Conservation (phyloP, 225 moss, liverwort and hornwort genomes). For the Rhytidiadelphus loreus region DNA sequence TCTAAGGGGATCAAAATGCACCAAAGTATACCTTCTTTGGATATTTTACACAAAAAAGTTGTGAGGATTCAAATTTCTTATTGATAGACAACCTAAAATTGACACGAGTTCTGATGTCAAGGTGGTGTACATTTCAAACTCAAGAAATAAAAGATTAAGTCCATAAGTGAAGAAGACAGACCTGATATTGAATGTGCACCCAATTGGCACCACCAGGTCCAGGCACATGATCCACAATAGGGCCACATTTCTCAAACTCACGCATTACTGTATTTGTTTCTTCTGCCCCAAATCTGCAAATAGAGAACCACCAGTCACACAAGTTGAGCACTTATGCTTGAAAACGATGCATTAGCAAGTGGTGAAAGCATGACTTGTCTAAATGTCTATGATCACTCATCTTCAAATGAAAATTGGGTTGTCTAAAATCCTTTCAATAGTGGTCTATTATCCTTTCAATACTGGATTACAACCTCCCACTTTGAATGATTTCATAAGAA, state of each 20-base stretch:
- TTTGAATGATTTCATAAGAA: neutral
- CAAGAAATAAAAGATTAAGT: neutral
- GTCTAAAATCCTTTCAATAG: neutral
- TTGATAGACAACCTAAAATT: neutral
- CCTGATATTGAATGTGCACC: conserved; percentile 89
- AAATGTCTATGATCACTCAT: neutral
- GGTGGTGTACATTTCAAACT: neutral
- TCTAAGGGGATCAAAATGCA: neutral
- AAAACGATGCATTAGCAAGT: neutral
- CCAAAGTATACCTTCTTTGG: neutral
- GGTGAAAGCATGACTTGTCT: neutral
- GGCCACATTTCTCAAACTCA: conserved; percentile 97
- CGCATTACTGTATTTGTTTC: conserved; percentile 93
- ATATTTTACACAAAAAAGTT: neutral
- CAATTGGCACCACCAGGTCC: conserved; percentile 98
- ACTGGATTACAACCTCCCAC: neutral
- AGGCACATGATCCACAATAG: conserved; percentile 75
- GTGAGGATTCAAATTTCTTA: neutral
- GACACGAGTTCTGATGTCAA: neutral
- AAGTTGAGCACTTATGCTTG: neutral
- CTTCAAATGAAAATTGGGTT: neutral
- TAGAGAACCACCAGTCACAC: neutral
- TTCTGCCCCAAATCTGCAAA: conserved; percentile 70
- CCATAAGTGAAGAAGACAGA: neutral
- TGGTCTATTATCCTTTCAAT: neutral